A percentile compares a stretch with the other conserved stretches of the same genome.
These are phyloP conservation scores for Gracilaria gracilis DNA, from an alignment of 23 red algal species.

Conservation along the genomic window DNA sequence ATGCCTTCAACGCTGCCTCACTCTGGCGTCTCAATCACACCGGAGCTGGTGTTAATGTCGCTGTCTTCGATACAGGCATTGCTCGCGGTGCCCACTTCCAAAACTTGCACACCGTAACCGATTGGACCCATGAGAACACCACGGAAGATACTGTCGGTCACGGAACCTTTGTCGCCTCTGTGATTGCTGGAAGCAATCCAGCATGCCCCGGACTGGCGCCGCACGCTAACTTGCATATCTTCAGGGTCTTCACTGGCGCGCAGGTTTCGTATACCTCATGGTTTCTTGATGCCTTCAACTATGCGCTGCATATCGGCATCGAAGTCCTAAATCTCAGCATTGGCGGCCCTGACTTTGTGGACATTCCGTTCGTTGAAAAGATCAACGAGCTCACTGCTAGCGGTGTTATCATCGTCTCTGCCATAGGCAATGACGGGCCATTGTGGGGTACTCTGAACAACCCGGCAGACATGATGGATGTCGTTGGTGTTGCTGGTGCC, in stretches of 20 bases:
- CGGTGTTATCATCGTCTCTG: slow-evolving; percentile 81
- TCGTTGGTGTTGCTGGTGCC: slow-evolving; percentile 86
- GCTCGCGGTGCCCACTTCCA: slow-evolving; percentile 31
- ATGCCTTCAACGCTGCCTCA: slow-evolving; percentile 63
- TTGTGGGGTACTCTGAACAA: slow-evolving; percentile 88
- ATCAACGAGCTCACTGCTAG: slow-evolving; percentile 82
- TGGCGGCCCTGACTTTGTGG: slow-evolving; percentile 85
- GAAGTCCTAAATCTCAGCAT: slow-evolving; percentile 89
- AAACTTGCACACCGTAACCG: slow-evolving; percentile 39
- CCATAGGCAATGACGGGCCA: slow-evolving; percentile 94
- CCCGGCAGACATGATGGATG: slow-evolving; percentile 91
- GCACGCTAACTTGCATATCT: slow-evolving; percentile 66
- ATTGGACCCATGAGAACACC: slow-evolving; percentile 86
- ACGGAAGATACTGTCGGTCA: slow-evolving; percentile 83
- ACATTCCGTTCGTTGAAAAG: slow-evolving; percentile 93
- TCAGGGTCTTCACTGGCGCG: slow-evolving; percentile 81
- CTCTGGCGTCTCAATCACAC: slow-evolving; percentile 67
- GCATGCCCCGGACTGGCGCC: slow-evolving; percentile 86
- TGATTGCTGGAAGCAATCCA: slow-evolving; percentile 79
- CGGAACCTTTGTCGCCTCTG: slow-evolving; percentile 89
- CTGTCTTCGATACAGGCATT: slow-evolving; percentile 90
- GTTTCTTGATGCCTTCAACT: slow-evolving; percentile 97
- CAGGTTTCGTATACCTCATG: slow-evolving; percentile 83
- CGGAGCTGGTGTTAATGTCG: slow-evolving; percentile 76
- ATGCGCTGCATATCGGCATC: slow-evolving; percentile 77